These are phyloP conservation scores for Selaginella tamariscina DNA, from an alignment of 75 land plant genomes.

Conservation along the genomic window DNA sequence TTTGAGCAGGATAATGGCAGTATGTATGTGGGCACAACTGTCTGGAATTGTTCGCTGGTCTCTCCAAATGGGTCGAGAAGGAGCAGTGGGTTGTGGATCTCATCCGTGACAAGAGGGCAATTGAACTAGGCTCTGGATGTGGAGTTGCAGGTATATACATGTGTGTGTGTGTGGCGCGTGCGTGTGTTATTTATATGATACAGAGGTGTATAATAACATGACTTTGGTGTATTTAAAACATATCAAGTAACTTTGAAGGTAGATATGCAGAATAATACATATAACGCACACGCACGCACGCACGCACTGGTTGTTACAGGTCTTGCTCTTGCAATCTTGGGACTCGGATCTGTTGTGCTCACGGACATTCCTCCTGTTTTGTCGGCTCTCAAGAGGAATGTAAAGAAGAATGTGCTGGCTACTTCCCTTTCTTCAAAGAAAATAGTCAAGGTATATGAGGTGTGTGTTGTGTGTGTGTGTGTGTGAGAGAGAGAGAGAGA, in stretches of 20 bases:
- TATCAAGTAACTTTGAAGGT: too few species aligned
- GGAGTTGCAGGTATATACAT: too few species aligned
- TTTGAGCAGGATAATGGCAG: slow-evolving; percentile 89
- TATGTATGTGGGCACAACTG: slow-evolving; percentile 94
- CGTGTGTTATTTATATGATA: too few species aligned
- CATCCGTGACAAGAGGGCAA: slow-evolving; percentile 45
- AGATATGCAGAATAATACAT: too few species aligned
- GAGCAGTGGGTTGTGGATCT: slow-evolving; percentile 25
- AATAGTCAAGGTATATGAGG: slow-evolving; percentile 24
- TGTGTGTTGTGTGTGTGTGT: too few species aligned
- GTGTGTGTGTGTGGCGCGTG: too few species aligned
- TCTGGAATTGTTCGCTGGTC: slow-evolving; percentile 98
- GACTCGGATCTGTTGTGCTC: slow-evolving; percentile 50
- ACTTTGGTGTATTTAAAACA: too few species aligned
- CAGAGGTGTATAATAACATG: too few species aligned
- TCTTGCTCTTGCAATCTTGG: slow-evolving; percentile 66
- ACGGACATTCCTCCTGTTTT: slow-evolving; percentile 91
- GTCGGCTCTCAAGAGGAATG: slow-evolving; percentile 78
- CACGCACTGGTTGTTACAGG: too few species aligned
- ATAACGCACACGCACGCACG: too few species aligned
- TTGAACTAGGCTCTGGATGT: slow-evolving; percentile 87
- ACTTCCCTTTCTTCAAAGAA: slow-evolving; percentile 21
- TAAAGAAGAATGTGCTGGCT: slow-evolving; percentile 56
- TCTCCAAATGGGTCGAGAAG: slow-evolving; percentile 78
- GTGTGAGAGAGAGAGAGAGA: too few species aligned